These are phyloP conservation scores for Naumovozyma dairenensis DNA, from an alignment of 805 yeast species.

Conservation along the genomic window DNA sequence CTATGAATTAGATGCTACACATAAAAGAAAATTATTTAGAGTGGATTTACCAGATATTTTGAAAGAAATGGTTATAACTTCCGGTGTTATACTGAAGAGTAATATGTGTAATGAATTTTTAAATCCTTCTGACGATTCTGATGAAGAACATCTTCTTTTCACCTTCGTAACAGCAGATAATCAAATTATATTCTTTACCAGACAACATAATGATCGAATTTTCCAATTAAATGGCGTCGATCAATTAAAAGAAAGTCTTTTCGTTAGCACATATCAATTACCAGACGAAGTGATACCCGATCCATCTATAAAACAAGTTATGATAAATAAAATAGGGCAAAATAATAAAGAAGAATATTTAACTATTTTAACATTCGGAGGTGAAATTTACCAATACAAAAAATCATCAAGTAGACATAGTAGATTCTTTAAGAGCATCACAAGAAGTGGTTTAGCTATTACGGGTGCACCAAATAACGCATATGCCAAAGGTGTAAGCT, in stretches of 20 bases:
- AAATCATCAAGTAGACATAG: constrained; percentile 28
- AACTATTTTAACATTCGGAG: constrained; percentile 68
- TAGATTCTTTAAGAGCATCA: constrained; percentile 15
- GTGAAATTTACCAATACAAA: constrained; percentile 64
- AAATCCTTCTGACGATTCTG: constrained; percentile 14
- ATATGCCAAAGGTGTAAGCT: constrained; percentile 50
- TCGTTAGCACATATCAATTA: constrained; percentile 26
- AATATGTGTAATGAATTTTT: constrained; percentile 36
- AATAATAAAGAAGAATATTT: constrained; percentile 49
- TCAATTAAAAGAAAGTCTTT: constrained; percentile 33
- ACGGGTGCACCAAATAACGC: constrained; percentile 81
- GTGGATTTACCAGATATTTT: constrained; percentile 30
- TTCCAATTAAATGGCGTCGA: constrained; percentile 32
- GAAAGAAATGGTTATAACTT: constrained; percentile 48
- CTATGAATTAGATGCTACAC: constrained; percentile 34
- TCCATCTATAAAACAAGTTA: constrained; percentile 63
- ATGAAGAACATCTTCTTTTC: constrained; percentile 34
- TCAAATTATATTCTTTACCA: constrained; percentile 53
- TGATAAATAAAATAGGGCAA: constrained; percentile 59
- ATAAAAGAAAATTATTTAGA: constrained; percentile 29
- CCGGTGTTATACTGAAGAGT: constrained; percentile 54
- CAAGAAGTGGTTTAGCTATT: constrained; percentile 33
- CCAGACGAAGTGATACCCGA: constrained; percentile 44
- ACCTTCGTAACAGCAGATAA: constrained; percentile 71
- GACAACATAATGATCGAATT: constrained; percentile 36